Conservation (phyloP, 1,139 yeast species). For the Debaryomyces coudertii region DNA sequence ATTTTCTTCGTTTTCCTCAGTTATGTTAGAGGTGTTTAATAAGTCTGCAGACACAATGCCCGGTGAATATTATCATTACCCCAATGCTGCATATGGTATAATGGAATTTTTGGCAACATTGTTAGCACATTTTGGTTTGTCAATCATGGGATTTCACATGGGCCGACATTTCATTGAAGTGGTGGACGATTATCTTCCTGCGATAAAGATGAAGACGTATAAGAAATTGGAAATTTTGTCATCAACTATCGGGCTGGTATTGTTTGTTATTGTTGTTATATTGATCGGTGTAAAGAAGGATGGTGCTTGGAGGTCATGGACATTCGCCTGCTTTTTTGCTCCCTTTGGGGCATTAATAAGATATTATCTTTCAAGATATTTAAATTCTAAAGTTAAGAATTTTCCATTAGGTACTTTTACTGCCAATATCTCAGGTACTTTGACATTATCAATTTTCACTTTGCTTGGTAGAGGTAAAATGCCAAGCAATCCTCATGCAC, state of each 20-base stretch:
- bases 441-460: slow-evolving; percentile 51
- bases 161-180: slow-evolving; percentile 35
- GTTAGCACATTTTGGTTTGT: slow-evolving; percentile 38
- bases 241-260: slow-evolving; percentile 29
- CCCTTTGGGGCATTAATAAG: slow-evolving; percentile 64
- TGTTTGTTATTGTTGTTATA: slow-evolving; percentile 47
- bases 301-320: slow-evolving; percentile 66
- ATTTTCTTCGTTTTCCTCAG: slow-evolving; percentile 78
- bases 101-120: slow-evolving; percentile 57
- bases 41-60: slow-evolving; percentile 52
- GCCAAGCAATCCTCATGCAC: slow-evolving; percentile 19
- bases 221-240: slow-evolving; percentile 23
- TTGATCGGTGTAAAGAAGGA: slow-evolving; percentile 41
- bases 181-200: slow-evolving; percentile 46
- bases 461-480: slow-evolving; percentile 48
- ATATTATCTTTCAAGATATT: slow-evolving; percentile 49
- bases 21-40: slow-evolving; percentile 64
- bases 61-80: slow-evolving; percentile 37
- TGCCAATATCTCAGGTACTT: slow-evolving; percentile 60
- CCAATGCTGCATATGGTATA: slow-evolving; percentile 77
- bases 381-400: slow-evolving; percentile 40
- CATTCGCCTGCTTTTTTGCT: slow-evolving; percentile 54
- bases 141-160: slow-evolving; percentile 36
- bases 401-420: slow-evolving; percentile 74
- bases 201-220: slow-evolving; percentile 18